Conservation (phyloP, 371 early-diverging fungal species). For the Mucor racemosus region DNA sequence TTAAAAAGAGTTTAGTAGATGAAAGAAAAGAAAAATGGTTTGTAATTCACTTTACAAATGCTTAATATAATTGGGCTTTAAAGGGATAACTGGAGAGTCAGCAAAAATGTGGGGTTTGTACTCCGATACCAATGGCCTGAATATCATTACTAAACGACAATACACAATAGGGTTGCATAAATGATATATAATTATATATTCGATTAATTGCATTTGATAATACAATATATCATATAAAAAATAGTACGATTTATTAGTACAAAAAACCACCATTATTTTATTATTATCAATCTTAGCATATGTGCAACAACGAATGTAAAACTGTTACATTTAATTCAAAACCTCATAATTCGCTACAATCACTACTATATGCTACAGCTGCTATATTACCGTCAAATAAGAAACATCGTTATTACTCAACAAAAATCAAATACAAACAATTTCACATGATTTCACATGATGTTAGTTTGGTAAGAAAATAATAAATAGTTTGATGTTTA, state of each 20-base stretch:
- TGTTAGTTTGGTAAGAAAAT: not conserved
- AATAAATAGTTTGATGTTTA: not conserved
- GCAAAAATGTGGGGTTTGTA: constrained; percentile 16
- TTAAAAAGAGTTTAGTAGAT: constrained; percentile 10
- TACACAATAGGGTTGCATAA: not conserved
- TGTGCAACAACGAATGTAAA: not conserved
- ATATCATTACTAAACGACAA: constrained; percentile 6
- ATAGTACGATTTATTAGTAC: not conserved
- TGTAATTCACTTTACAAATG: constrained; percentile 26
- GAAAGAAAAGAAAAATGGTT: constrained; percentile 5
- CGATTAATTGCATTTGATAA: not conserved
- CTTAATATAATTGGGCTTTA: constrained; percentile 8
- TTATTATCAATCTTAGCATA: not conserved
- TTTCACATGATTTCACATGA: constrained; percentile 24
- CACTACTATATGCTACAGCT: not conserved
- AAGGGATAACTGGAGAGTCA: constrained; percentile 6
- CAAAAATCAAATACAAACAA: not conserved
- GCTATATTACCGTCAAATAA: not conserved
- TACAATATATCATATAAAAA: not conserved
- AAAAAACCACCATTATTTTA: not conserved
- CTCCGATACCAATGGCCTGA: constrained; percentile 8
- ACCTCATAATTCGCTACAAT: not conserved
- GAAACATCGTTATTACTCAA: not conserved
- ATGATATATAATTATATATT: not conserved
- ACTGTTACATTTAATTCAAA: not conserved